phyloP scores from a whole-genome alignment of 140 eudicot species.

The Oenanthe javanica region DNA sequence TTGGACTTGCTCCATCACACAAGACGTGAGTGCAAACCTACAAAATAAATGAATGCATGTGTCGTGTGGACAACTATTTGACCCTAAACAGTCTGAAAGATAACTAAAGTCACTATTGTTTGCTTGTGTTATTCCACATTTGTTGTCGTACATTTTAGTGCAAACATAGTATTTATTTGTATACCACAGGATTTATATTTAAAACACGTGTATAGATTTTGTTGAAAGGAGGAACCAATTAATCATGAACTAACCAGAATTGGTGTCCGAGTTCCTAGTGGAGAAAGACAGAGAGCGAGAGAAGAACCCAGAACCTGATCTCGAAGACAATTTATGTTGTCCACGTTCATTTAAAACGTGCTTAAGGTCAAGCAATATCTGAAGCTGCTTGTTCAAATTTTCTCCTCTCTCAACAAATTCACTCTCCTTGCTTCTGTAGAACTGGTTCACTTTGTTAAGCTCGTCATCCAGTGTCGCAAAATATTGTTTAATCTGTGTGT shows the following conservation, averaged over 20 bases:
- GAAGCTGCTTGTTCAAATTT: conserved; percentile 62
- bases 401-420: conserved; percentile 89
- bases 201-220: not conserved
- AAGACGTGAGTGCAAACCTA: not conserved
- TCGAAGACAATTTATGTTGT: conserved; percentile 28
- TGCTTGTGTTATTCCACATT: not conserved
- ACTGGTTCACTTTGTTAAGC: conserved; percentile 72
- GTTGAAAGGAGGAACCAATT: not conserved
- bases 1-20: too few species aligned
- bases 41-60: not conserved
- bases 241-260: conserved; percentile 43
- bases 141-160: not conserved
- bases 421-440: conserved; percentile 56
- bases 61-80: not conserved
- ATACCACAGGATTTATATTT: too few species aligned
- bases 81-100: not conserved
- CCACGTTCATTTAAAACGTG: conserved; percentile 49
- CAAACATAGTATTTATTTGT: not conserved
- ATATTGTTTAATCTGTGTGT: conserved; percentile 33
- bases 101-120: not conserved
- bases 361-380: conserved; percentile 62
- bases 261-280: conserved; percentile 44
- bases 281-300: conserved; percentile 52
- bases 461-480: conserved; percentile 78
- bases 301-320: conserved; percentile 37